These are phyloP conservation scores for Flaveria brownii DNA, from an alignment of 129 eudicot species.

Conservation along the genomic window DNA sequence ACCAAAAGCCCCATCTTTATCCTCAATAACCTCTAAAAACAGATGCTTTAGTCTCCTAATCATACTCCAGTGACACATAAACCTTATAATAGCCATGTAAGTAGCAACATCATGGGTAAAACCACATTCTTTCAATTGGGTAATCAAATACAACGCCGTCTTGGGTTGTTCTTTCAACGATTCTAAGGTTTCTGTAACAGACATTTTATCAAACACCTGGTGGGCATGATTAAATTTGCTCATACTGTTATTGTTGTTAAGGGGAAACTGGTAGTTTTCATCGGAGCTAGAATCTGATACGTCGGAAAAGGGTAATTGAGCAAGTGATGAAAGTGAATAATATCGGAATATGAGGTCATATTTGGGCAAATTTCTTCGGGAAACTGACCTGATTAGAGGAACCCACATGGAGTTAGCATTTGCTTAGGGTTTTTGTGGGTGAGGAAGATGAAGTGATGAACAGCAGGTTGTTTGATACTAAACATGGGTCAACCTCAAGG, in stretches of 20 bases:
- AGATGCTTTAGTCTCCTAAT: constrained; percentile 45
- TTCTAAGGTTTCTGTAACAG: constrained; percentile 38
- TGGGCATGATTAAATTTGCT: constrained; percentile 14
- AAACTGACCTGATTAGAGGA: constrained; percentile 53
- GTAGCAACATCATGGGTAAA: constrained; percentile 57
- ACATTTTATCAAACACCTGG: constrained; percentile 32
- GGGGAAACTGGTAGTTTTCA: constrained; percentile 14
- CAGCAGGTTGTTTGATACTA: too few species aligned
- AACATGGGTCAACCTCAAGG: too few species aligned
- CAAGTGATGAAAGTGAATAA: constrained; percentile 52
- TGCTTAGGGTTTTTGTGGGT: background rate
- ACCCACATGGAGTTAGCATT: constrained; percentile 50
- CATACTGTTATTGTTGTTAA: background rate
- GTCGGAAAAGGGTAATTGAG: constrained; percentile 41
- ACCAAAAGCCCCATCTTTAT: constrained; percentile 37
- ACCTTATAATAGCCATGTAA: constrained; percentile 57
- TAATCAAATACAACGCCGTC: constrained; percentile 47
- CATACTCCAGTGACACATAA: constrained; percentile 61
- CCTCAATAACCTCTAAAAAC: constrained; percentile 56
- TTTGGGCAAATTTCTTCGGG: constrained; percentile 33
- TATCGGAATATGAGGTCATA: constrained; percentile 32
- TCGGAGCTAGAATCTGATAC: constrained; percentile 50
- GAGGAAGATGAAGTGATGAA: too few species aligned
- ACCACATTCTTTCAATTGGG: constrained; percentile 53
- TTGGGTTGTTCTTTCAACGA: constrained; percentile 45